Evolutionary conservation across 768 basidiomycete genomes (phyloP).

Genomic region (Mycena capillaripes): DNA sequence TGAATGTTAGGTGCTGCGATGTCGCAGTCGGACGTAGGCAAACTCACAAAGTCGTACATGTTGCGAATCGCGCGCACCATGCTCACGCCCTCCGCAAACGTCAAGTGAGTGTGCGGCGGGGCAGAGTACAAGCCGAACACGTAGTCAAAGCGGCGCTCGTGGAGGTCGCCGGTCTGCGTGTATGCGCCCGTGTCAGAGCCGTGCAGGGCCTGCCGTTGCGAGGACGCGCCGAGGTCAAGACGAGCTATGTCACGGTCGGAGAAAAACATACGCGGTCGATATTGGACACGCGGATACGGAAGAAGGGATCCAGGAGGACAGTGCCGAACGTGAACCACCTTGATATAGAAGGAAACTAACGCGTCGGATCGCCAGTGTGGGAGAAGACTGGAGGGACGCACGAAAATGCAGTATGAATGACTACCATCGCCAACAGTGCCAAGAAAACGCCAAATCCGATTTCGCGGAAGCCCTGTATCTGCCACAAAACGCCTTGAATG

Average conservation of each 20-base stretch:
- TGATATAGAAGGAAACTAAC: background rate
- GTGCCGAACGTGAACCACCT: constrained; percentile 47
- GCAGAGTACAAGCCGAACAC: constrained; percentile 58
- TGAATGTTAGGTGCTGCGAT: background rate
- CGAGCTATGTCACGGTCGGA: background rate
- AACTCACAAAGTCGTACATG: constrained; percentile 52
- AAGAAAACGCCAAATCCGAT: constrained; percentile 55
- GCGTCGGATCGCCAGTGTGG: background rate
- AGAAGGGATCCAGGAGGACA: constrained; percentile 58
- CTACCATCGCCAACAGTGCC: constrained; percentile 48
- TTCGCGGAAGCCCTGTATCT: constrained; percentile 52
- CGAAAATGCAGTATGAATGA: constrained; percentile 59
- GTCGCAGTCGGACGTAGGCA: background rate
- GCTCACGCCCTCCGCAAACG: constrained; percentile 50
- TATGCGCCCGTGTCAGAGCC: constrained; percentile 58
- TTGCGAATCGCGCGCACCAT: constrained; percentile 60
- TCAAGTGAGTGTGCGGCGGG: constrained; percentile 56
- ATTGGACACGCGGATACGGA: constrained; percentile 55
- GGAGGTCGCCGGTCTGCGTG: constrained; percentile 55
- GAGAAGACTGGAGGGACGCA: constrained; percentile 38
- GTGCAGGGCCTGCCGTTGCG: constrained; percentile 51
- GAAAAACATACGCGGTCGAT: constrained; percentile 52
- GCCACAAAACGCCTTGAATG: background rate
- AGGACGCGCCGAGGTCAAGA: background rate
- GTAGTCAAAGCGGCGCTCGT: constrained; percentile 53